These are phyloP conservation scores for Thymus mandschuricus DNA, from an alignment of 257 asterid genomes.

Conservation along the genomic window DNA sequence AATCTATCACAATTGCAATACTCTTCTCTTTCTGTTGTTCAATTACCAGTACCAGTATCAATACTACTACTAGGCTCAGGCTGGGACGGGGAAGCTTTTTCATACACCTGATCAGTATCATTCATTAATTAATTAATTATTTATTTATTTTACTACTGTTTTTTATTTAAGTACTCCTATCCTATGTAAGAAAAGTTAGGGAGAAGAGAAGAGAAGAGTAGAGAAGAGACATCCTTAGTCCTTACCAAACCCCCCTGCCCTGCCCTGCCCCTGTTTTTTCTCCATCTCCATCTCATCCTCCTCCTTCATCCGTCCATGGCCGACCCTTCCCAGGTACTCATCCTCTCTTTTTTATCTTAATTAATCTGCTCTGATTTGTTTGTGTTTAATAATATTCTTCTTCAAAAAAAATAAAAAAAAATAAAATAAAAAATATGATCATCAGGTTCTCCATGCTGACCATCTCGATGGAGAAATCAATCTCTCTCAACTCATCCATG, in stretches of 20 bases:
- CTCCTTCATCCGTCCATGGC: slow-evolving; percentile 21
- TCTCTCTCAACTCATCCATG: slow-evolving; percentile 56
- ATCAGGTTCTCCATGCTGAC: slow-evolving; percentile 11
- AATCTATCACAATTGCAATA: too few species aligned
- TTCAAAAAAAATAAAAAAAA: too few species aligned
- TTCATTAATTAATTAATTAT: background rate
- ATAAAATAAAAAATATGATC: too few species aligned
- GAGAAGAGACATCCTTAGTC: background rate
- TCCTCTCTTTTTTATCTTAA: background rate
- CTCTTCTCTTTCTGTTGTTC: too few species aligned
- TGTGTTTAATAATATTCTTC: too few species aligned
- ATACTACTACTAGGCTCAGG: too few species aligned
- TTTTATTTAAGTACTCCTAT: too few species aligned
- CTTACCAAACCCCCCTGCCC: background rate
- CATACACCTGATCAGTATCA: background rate
- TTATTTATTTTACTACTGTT: background rate
- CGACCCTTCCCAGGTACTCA: slow-evolving; percentile 21
- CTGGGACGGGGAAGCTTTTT: too few species aligned
- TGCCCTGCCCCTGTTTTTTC: background rate
- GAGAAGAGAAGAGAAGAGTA: too few species aligned
- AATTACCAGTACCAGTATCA: too few species aligned
- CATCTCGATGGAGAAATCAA: slow-evolving; percentile 37
- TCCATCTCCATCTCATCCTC: background rate
- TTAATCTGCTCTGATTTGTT: background rate
- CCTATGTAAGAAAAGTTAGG: too few species aligned